Conservation (phyloP, 2,329 filamentous ascomycete genomes). For the Hypoxylon sp. region DNA sequence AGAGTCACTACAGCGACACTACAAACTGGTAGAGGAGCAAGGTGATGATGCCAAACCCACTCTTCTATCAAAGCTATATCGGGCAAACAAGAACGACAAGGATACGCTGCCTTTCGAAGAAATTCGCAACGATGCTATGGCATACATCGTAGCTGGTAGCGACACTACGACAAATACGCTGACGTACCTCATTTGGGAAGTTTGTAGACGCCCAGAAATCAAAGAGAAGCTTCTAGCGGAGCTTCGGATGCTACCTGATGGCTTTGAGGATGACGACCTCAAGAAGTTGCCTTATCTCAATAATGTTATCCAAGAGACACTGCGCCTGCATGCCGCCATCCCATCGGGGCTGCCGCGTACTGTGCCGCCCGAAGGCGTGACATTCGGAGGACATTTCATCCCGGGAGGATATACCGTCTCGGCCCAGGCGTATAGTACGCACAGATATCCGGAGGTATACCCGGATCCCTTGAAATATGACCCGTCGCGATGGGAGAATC, state of each 20-base stretch:
- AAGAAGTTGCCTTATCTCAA: conserved; percentile 59
- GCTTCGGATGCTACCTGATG: conserved; percentile 54
- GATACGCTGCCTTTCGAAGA: conserved; percentile 52
- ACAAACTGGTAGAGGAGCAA: conserved; percentile 57
- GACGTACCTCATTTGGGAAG: conserved; percentile 63
- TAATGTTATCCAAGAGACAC: conserved; percentile 61
- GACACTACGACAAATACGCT: conserved; percentile 67
- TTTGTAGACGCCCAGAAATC: conserved; percentile 54
- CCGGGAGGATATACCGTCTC: conserved; percentile 58
- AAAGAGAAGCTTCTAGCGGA: conserved; percentile 55
- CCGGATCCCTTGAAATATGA: conserved; percentile 57
- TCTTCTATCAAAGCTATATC: conserved; percentile 36
- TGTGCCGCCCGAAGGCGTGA: conserved; percentile 59
- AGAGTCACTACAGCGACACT: conserved; percentile 53
- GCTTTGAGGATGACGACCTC: conserved; percentile 55
- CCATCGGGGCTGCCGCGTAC: conserved; percentile 59
- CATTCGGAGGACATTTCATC: conserved; percentile 58
- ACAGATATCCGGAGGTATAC: conserved; percentile 61
- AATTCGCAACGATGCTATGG: conserved; percentile 49
- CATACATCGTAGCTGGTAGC: conserved; percentile 61
- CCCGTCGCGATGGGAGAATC: conserved; percentile 58
- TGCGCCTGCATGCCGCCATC: conserved; percentile 61
- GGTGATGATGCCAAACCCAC: conserved; percentile 46
- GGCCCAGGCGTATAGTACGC: conserved; percentile 64
- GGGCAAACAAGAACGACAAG: conserved; percentile 26